phyloP scores from a whole-genome alignment of 495 filamentous ascomycete species.

The Lasiosphaeris hirsuta region DNA sequence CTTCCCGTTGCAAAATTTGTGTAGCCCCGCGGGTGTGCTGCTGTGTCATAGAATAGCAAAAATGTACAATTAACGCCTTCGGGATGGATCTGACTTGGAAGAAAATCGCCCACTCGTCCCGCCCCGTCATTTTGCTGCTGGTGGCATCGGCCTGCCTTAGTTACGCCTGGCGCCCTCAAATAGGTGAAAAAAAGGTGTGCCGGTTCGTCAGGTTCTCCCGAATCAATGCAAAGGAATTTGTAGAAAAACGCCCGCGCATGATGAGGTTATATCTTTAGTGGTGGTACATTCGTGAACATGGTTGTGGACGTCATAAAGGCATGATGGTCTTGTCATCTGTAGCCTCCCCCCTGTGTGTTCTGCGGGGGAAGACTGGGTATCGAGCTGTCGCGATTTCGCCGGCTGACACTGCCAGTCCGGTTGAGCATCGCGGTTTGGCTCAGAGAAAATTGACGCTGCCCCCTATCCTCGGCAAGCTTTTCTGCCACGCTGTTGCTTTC shows the following conservation, averaged over 20 bases:
- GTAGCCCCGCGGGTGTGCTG: background rate
- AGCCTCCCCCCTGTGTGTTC: constrained; percentile 14
- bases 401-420: constrained; percentile 40
- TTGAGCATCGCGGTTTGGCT: constrained; percentile 38
- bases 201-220: background rate
- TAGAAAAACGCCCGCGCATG: constrained; percentile 14
- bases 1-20: background rate
- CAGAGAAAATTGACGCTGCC: constrained; percentile 38
- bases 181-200: background rate
- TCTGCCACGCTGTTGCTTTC: constrained; percentile 37
- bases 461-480: constrained; percentile 41
- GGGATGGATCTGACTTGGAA: constrained; percentile 4
- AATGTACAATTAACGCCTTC: constrained; percentile 11
- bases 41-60: background rate
- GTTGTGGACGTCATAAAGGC: constrained; percentile 20
- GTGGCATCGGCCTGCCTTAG: background rate
- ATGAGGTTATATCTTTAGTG: constrained; percentile 13
- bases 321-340: constrained; percentile 25
- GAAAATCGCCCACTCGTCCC: background rate
- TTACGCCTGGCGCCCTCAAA: background rate
- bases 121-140: background rate
- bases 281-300: constrained; percentile 25
- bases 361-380: constrained; percentile 26
- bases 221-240: background rate
- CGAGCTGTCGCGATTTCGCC: constrained; percentile 36